phyloP scores from a whole-genome alignment of 2,329 filamentous ascomycete genomes.

The Xylaria hypoxylon region DNA sequence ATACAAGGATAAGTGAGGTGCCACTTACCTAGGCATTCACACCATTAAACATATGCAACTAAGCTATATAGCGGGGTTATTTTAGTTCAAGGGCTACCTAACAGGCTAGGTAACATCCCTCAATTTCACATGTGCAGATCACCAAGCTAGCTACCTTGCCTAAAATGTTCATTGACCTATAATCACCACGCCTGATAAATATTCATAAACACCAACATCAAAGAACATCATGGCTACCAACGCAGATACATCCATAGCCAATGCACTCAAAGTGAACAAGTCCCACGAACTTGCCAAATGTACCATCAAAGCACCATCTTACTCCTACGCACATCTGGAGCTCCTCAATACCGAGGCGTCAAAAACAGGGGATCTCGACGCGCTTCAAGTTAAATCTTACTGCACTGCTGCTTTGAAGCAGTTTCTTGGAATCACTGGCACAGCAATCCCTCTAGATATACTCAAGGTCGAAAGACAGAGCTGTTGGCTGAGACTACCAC shows the following conservation, averaged over 20 bases:
- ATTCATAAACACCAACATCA: constrained; percentile 15
- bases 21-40: too few species aligned
- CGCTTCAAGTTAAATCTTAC: constrained; percentile 71
- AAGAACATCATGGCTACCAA: constrained; percentile 24
- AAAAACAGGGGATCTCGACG: constrained; percentile 60
- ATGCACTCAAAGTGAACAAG: constrained; percentile 48
- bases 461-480: constrained; percentile 68
- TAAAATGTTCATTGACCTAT: neutral
- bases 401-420: constrained; percentile 72
- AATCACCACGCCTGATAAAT: constrained; percentile 10
- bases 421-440: constrained; percentile 77
- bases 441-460: constrained; percentile 76
- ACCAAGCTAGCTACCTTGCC: neutral
- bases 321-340: constrained; percentile 68
- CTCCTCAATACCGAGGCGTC: constrained; percentile 53
- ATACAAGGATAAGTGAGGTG: neutral
- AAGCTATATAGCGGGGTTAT: constrained; percentile 27
- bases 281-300: constrained; percentile 63
- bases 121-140: constrained; percentile 29
- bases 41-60: constrained; percentile 2
- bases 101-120: neutral
- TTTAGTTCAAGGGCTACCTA: too few species aligned
- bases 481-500: constrained; percentile 74
- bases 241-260: constrained; percentile 11
- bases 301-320: constrained; percentile 64